phyloP scores from a whole-genome alignment of 306 rosid species.

The Macrotyloma uniflorum region DNA sequence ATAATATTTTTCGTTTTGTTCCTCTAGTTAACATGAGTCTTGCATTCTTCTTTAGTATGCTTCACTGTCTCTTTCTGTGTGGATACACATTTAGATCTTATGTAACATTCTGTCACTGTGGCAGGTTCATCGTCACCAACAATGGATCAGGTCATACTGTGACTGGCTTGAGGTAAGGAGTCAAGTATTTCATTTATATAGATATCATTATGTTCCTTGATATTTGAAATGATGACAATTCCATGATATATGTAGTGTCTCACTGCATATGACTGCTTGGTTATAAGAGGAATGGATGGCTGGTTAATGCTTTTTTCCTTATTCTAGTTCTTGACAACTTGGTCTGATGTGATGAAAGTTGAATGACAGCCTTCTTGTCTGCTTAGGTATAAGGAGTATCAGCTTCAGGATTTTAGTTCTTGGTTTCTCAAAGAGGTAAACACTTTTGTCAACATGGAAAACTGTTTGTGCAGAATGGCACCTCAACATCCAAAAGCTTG shows the following conservation, averaged over 20 bases:
- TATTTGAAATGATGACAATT: not conserved
- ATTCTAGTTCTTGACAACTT: constrained; percentile 14
- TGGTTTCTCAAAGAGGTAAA: constrained; percentile 90
- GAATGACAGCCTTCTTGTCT: constrained; percentile 34
- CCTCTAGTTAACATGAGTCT: not conserved
- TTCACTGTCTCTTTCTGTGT: not conserved
- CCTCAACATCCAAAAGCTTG: constrained; percentile 28
- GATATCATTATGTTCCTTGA: constrained; percentile 18
- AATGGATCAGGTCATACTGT: constrained; percentile 85
- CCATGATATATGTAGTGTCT: not conserved
- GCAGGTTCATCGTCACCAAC: constrained; percentile 91
- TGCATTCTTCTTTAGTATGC: not conserved
- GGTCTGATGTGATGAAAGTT: constrained; percentile 19
- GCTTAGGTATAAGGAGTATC: constrained; percentile 93
- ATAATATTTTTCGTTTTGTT: no score
- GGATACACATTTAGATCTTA: constrained; percentile 19
- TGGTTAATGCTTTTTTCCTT: not conserved
- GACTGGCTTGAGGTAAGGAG: constrained; percentile 74
- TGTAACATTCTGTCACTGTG: constrained; percentile 21
- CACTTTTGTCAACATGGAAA: constrained; percentile 16
- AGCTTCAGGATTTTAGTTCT: constrained; percentile 86
- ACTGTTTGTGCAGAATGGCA: not conserved
- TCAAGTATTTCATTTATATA: constrained; percentile 17
- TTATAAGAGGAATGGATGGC: not conserved
- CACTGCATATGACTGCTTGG: not conserved